Evolutionary conservation across 2,329 filamentous ascomycete species (phyloP), one percentile per base, ranked within the genome.

Genomic region (Trichoderma simmonsii): DNA sequence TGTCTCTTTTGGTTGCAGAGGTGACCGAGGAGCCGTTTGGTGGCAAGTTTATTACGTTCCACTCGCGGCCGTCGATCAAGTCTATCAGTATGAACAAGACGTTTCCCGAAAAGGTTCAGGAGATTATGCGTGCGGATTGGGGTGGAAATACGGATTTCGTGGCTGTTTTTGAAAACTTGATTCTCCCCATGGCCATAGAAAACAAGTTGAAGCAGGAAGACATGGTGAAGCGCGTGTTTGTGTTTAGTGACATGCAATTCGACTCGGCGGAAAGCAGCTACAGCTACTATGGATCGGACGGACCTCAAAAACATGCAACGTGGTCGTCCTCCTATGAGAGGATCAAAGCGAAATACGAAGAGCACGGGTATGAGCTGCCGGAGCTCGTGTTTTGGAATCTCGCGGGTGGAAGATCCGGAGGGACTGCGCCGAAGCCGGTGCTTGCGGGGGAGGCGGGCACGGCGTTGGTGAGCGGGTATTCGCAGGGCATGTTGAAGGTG

Each of bases 241-340:
- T 90, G 39, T 90, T 90, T 75, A 86, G 82, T 59, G 88, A 89
- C 76, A 90, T 90, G 88, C 87, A 90, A 59, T 90, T 90, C 76
- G 78, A 90, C 73, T 0, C 83, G 83, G 1, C 69, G 73, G 39
- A 65, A 14, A 15, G 6, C 15, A 4, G 24, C 3, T 5, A 18
- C 18, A 32, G 1, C n/a, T 5, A 18, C 8, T 28, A 4, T 14
- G 1, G 21, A 0, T 6, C 8, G 14, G 7, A 9, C 1, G 7
- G 39, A 43, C 28, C 8, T 32, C 34, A 6, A 14, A 24, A 4
- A 2, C 3, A 15, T 0, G 15, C 3, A 1, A 9, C 6, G 4
- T 28, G 87, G 85, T 84, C 78, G 76, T 84, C 83, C 0, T 86
- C 85, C 3, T 88, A 84, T 75, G 83, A 87, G 74, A 81, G 85